phyloP scores from a whole-genome alignment of 139 green algal species.

The Nannochloris sp. region DNA sequence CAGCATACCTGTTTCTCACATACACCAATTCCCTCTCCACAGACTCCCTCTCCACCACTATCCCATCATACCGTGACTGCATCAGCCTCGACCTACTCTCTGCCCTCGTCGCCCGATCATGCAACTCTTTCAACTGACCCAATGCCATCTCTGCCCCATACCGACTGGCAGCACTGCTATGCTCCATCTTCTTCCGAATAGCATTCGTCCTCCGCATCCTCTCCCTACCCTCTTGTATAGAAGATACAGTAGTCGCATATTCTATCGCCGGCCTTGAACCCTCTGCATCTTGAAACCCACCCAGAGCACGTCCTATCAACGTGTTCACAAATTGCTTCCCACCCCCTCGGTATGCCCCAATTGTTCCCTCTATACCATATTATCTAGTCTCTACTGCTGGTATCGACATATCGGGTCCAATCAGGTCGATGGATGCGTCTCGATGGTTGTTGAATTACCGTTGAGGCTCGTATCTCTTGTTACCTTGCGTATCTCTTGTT shows the following conservation, averaged over 20 bases:
- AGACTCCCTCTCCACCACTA: not conserved
- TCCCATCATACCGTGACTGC: not conserved
- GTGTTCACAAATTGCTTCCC: too few relatives aligned
- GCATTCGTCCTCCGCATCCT: not conserved
- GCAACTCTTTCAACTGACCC: not conserved
- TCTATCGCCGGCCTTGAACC: too few relatives aligned
- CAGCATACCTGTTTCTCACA: not conserved
- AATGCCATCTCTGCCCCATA: slow-evolving; percentile 4
- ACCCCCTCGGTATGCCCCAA: too few relatives aligned
- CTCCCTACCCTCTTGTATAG: too few relatives aligned
- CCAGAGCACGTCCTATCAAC: too few relatives aligned
- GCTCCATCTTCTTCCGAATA: slow-evolving; percentile 1
- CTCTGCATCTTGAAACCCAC: too few relatives aligned
- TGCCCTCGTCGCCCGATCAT: not conserved
- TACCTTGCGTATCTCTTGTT: not conserved
- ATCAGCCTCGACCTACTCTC: not conserved
- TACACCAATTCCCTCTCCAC: not conserved
- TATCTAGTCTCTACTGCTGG: too few relatives aligned
- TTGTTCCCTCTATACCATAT: too few relatives aligned
- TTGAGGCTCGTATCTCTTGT: not conserved
- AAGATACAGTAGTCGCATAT: too few relatives aligned
- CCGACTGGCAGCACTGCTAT: not conserved
- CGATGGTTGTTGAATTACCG: not conserved
- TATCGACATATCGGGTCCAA: not conserved
- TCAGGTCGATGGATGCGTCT: not conserved